A percentile compares a stretch with the other conserved stretches of the same genome.
phyloP scores from a whole-genome alignment of 2,329 filamentous ascomycete species.

The Volutella citrinella region DNA sequence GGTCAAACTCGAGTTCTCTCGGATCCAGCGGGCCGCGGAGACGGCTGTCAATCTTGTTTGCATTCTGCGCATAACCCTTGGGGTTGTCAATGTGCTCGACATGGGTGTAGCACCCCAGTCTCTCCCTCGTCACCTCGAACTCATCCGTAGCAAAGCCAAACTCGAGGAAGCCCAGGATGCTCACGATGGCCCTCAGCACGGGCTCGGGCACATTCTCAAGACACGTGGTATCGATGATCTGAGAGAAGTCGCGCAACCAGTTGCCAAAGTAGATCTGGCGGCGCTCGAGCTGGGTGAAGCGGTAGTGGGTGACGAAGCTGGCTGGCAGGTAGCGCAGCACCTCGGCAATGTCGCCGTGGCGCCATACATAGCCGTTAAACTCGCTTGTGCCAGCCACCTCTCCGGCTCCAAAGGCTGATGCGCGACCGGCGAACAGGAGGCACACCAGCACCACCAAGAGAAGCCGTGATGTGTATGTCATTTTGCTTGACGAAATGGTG shows the following conservation, averaged over 20 bases:
- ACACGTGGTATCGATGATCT: constrained; percentile 64
- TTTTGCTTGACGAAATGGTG: constrained; percentile 8
- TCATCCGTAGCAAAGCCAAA: constrained; percentile 70
- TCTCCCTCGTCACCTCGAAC: constrained; percentile 75
- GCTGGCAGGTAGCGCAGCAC: constrained; percentile 34
- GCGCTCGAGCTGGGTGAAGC: constrained; percentile 37
- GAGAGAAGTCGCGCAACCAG: constrained; percentile 69
- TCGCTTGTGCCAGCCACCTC: constrained; percentile 34
- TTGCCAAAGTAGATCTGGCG: constrained; percentile 36
- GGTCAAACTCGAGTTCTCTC: constrained; percentile 64
- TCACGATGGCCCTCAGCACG: constrained; percentile 27
- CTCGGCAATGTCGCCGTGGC: constrained; percentile 38
- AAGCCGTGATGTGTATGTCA: constrained; percentile 17
- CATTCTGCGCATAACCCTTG: constrained; percentile 70
- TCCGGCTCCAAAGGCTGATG: constrained; percentile 36
- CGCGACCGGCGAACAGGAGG: constrained; percentile 27
- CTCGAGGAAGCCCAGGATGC: constrained; percentile 28
- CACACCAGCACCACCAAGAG: constrained; percentile 17
- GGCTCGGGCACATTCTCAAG: constrained; percentile 29
- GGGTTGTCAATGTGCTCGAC: constrained; percentile 72
- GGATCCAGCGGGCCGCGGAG: constrained; percentile 36
- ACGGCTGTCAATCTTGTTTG: constrained; percentile 66
- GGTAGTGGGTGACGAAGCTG: constrained; percentile 35
- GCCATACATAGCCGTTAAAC: constrained; percentile 40
- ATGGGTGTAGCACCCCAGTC: constrained; percentile 72